A percentile compares a stretch with the other conserved stretches of the same genome.
Evolutionary conservation across 2,329 filamentous ascomycete species (phyloP).

Genomic region (Dactylella cylindrospora): DNA sequence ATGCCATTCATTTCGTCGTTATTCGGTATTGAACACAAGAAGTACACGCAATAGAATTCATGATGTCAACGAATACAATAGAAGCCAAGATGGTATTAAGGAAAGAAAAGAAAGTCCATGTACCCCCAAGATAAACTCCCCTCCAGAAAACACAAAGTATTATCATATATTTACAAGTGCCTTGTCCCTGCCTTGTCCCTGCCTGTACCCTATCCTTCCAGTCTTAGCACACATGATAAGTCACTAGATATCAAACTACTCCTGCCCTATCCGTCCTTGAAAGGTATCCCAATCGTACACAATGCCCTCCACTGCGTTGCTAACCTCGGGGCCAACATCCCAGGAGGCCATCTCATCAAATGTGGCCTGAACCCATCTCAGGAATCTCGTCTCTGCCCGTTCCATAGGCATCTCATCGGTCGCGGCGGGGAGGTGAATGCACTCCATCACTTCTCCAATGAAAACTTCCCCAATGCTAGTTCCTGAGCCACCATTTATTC

Average conservation of each 20-base stretch:
- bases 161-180: not conserved
- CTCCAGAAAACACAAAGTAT: not conserved
- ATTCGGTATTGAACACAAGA: too few relatives aligned
- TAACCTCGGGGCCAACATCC: slow-evolving; percentile 47
- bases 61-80: too few relatives aligned
- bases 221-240: too few relatives aligned
- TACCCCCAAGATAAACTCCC: not conserved
- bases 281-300: slow-evolving; percentile 35
- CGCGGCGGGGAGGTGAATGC: slow-evolving; percentile 42
- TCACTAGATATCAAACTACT: not conserved
- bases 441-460: slow-evolving; percentile 46
- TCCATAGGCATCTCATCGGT: slow-evolving; percentile 46
- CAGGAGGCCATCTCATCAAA: slow-evolving; percentile 48
- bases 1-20: too few relatives aligned
- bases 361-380: slow-evolving; percentile 48
- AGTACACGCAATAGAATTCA: too few relatives aligned
- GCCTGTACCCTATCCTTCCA: too few relatives aligned
- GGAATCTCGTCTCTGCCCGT: slow-evolving; percentile 48
- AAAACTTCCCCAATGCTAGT: slow-evolving; percentile 45
- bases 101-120: too few relatives aligned
- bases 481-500: slow-evolving; percentile 14
- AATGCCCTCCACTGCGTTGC: slow-evolving; percentile 33
- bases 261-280: slow-evolving; percentile 13
- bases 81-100: too few relatives aligned
- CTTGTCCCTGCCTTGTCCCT: too few relatives aligned